Conservation (phyloP, 2,329 filamentous ascomycete species). For the Bipolaris bicolor region DNA sequence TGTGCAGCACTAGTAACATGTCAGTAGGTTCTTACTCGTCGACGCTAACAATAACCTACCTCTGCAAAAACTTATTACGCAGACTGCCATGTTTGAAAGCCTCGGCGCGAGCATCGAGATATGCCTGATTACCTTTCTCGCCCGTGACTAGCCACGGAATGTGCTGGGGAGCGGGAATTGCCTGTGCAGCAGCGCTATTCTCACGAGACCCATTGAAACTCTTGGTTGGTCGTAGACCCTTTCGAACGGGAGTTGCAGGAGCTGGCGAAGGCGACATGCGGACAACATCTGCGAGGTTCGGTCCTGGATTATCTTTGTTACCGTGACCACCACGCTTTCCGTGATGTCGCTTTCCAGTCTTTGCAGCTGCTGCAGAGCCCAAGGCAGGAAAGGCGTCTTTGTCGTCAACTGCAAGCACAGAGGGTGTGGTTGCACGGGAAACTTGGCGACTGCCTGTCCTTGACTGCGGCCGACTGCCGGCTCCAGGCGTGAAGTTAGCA, state of each 20-base stretch:
- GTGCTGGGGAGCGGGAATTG: conserved; percentile 86
- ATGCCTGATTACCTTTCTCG: conserved; percentile 86
- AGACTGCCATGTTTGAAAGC: conserved; percentile 97
- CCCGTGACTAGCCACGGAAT: conserved; percentile 98
- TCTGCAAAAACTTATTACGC: conserved; percentile 95
- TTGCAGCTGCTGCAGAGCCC: conserved; percentile 72
- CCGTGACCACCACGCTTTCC: conserved; percentile 87
- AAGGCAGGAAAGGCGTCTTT: conserved; percentile 94
- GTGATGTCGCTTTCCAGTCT: conserved; percentile 88
- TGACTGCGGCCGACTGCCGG: conserved; percentile 72
- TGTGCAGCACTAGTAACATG: conserved; percentile 75
- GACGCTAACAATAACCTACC: conserved; percentile 57
- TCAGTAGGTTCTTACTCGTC: conserved; percentile 12
- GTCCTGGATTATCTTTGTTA: conserved; percentile 57
- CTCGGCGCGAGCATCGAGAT: conserved; percentile 92
- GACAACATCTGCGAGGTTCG: conserved; percentile 88
- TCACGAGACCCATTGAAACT: conserved; percentile 72
- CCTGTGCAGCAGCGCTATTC: conserved; percentile 79
- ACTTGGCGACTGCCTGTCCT: conserved; percentile 84
- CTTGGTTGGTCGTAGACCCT: conserved; percentile 67
- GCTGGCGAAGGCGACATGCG: conserved; percentile 91
- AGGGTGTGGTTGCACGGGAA: conserved; percentile 65
- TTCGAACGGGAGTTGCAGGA: conserved; percentile 62
- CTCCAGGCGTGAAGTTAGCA: conserved; percentile 61
- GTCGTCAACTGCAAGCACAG: conserved; percentile 83